Base-by-base conservation (phyloP, 192 early-diverging fungal genomes). In the Gamsiella multidivaricata region DNA sequence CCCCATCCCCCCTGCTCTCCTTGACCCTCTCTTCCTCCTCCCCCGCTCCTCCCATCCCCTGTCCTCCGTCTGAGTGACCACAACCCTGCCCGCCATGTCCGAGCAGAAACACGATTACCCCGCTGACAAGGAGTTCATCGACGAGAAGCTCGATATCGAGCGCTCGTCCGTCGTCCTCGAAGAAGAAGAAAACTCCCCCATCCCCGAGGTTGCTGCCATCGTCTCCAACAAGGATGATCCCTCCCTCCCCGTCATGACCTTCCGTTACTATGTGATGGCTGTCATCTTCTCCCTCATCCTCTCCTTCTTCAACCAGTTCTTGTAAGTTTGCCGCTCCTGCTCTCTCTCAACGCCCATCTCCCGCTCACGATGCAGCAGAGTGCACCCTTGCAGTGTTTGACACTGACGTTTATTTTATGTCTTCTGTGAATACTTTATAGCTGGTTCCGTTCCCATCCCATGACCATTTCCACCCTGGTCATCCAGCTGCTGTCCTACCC, bases 151-250 rank as follows among this genome's bases (percentile, higher is more conserved):
- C 25, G 57, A 61, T 34, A 22, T 34, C 9, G 69, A 61, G 23
- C 59, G 59, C 10, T 32, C 39, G 8, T 55, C 59, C 10, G 33
- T 71, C 53, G 32, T 55, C 69, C 69, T 71, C 33, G 80, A 82
- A 61, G 76, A 79, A 49, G 70, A 73, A 14, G 84, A 85, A 10
- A 64, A 82, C 61, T 85, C 84, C 29, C 84, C 84, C 22, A 85
- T 85, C 33, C 73, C 74, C 50, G 81, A 83, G 61, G 84, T 85
- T 23, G 54, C 69, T 15, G 70, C 69, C 33, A 78, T 81, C 31
- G 83, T 84, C 42, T 74, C 76, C 42, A 84, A 82, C 51, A 84
- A 79, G 26, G 86, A 87, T 72, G 86, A 87, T 52, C 75, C 86
- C 22, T 78, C 50, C 9, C 32, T 73, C 10, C 86, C 86, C 41